Conservation (phyloP, 31 red algal species). For the Asparagopsis taxiformis region DNA sequence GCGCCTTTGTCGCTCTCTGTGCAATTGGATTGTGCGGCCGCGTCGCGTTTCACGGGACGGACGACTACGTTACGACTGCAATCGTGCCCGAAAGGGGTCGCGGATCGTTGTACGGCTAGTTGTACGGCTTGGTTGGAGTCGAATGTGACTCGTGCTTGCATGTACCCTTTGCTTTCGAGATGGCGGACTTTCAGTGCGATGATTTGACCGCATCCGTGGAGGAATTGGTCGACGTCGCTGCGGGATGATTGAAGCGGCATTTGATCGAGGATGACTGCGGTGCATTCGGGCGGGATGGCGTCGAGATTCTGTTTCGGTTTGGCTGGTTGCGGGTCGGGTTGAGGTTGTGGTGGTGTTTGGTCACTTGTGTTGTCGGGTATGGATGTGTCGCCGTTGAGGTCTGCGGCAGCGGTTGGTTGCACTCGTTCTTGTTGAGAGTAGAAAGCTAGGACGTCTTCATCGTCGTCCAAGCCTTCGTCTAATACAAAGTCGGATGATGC, state of each 20-base stretch:
- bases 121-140: slow-evolving; percentile 5
- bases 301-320: not conserved
- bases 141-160: slow-evolving; percentile 57
- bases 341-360: not conserved
- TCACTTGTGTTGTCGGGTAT: not conserved
- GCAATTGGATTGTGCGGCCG: not conserved
- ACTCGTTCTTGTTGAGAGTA: slow-evolving; percentile 6
- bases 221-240: slow-evolving; percentile 39
- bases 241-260: slow-evolving; percentile 37
- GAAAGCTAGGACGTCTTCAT: slow-evolving; percentile 46
- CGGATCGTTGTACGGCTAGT: slow-evolving; percentile 20
- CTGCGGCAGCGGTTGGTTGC: not conserved
- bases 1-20: not conserved
- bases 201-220: slow-evolving; percentile 9
- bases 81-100: slow-evolving; percentile 6
- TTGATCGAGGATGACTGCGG: slow-evolving; percentile 53
- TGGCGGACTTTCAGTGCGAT: slow-evolving; percentile 29
- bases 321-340: not conserved
- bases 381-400: too few relatives aligned
- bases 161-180: slow-evolving; percentile 16
- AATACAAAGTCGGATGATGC: slow-evolving; percentile 65
- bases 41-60: slow-evolving; percentile 13
- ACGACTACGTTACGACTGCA: slow-evolving; percentile 3
- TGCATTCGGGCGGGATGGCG: slow-evolving; percentile 3
- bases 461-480: slow-evolving; percentile 63